Percentiles rank a stretch among this genome's conserved stretches.
Evolutionary conservation across 2,329 filamentous ascomycete genomes (phyloP).

Genomic region (Ophioceras dolichostomum): DNA sequence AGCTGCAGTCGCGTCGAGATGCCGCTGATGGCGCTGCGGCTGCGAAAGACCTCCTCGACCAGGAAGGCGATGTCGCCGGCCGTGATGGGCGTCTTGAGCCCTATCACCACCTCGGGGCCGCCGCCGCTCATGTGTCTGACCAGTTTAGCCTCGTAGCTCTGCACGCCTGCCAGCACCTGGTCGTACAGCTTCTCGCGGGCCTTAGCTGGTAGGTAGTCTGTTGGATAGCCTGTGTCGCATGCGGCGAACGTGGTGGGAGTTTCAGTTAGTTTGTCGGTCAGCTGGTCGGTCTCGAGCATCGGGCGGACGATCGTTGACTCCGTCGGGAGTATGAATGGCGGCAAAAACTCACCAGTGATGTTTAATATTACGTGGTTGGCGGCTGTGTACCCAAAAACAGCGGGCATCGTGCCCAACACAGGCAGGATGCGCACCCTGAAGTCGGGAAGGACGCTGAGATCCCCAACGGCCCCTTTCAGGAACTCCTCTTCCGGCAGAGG

Average conservation of each 20-base stretch:
- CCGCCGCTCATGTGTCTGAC: slow-evolving; percentile 35
- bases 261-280: no score
- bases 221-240: slow-evolving; percentile 68
- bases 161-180: slow-evolving; percentile 61
- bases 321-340: not conserved
- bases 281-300: no score
- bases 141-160: slow-evolving; percentile 68
- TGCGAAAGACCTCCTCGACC: slow-evolving; percentile 78
- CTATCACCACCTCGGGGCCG: slow-evolving; percentile 41
- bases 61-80: slow-evolving; percentile 76
- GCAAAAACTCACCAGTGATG: slow-evolving; percentile 36
- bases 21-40: slow-evolving; percentile 72
- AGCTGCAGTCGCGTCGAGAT: slow-evolving; percentile 68
- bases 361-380: slow-evolving; percentile 88
- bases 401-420: slow-evolving; percentile 93
- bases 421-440: slow-evolving; percentile 93
- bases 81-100: slow-evolving; percentile 68
- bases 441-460: slow-evolving; percentile 79
- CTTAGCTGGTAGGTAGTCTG: slow-evolving; percentile 72
- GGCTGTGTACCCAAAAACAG: slow-evolving; percentile 81
- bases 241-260: no score
- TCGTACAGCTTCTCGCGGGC: slow-evolving; percentile 88
- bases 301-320: no score
- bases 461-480: slow-evolving; percentile 69
- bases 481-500: slow-evolving; percentile 84